A percentile compares a stretch with the other conserved stretches of the same genome.
Evolutionary conservation across 768 basidiomycete genomes (phyloP).

Genomic region (Exsudoporus frostii): DNA sequence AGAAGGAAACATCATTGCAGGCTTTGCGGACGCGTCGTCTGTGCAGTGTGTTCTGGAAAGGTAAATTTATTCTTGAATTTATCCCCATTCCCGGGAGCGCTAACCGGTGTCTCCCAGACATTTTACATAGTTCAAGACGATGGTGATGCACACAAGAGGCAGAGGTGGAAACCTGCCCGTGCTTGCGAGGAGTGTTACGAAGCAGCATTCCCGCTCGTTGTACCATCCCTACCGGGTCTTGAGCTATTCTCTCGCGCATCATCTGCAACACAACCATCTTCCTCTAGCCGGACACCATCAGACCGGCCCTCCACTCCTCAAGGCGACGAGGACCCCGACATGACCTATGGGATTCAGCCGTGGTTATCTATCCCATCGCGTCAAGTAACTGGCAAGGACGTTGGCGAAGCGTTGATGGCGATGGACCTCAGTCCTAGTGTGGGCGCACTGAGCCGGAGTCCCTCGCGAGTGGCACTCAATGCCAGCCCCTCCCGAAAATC

Average conservation of each 20-base stretch:
- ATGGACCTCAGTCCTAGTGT: constrained; percentile 29
- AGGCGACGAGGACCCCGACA: constrained; percentile 7
- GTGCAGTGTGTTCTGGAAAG: constrained; percentile 76
- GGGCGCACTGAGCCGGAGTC: constrained; percentile 21
- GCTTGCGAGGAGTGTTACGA: constrained; percentile 88
- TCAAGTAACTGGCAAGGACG: constrained; percentile 14
- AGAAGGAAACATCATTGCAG: constrained; percentile 83
- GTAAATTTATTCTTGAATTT: constrained; percentile 37
- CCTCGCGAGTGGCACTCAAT: constrained; percentile 19
- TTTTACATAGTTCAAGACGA: constrained; percentile 62
- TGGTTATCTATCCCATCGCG: constrained; percentile 31
- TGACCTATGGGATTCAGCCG: constrained; percentile 21
- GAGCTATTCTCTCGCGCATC: constrained; percentile 5
- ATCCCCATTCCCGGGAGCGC: not conserved
- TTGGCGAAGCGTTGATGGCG: constrained; percentile 37
- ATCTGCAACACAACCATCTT: constrained; percentile 6
- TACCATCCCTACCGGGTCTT: not conserved
- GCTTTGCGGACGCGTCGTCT: constrained; percentile 83
- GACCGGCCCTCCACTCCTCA: constrained; percentile 22
- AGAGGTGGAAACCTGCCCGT: constrained; percentile 59
- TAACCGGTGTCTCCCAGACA: constrained; percentile 46
- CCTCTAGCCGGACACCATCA: constrained; percentile 4
- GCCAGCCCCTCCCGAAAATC: constrained; percentile 24
- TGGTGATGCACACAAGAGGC: constrained; percentile 45
- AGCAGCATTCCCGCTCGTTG: constrained; percentile 67